Conservation (phyloP, 495 filamentous ascomycete genomes). For the Penicillium chermesinum region DNA sequence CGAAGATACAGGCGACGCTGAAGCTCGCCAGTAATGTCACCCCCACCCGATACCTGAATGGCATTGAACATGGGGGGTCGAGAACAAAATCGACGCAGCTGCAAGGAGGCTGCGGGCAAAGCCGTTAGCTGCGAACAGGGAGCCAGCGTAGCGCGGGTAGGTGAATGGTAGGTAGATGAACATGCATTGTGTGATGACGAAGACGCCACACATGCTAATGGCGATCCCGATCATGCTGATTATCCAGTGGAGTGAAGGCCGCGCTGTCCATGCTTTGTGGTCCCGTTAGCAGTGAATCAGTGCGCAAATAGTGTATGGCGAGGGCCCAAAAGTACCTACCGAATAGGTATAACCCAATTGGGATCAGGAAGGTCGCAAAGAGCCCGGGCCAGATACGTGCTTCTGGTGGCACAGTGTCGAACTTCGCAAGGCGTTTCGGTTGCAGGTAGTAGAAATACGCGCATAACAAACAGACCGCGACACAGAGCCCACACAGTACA, state of each 20-base stretch:
- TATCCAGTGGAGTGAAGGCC: constrained; percentile 43
- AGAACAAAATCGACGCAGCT: constrained; percentile 4
- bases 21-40: constrained; percentile 1
- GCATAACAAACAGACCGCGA: not conserved
- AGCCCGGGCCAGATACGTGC: not conserved
- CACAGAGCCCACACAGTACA: not conserved
- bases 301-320: too few relatives aligned
- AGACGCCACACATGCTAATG: constrained; percentile 37
- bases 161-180: constrained; percentile 49
- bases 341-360: constrained; percentile 1
- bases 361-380: not conserved
- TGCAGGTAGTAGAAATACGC: not conserved
- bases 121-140: constrained; percentile 49
- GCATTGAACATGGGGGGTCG: constrained; percentile 1
- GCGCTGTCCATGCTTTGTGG: constrained; percentile 3
- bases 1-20: not conserved
- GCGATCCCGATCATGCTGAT: constrained; percentile 47
- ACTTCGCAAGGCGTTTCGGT: not conserved
- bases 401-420: not conserved
- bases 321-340: not conserved
- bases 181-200: constrained; percentile 50
- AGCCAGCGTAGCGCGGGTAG: constrained; percentile 54
- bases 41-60: constrained; percentile 3
- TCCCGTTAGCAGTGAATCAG: not conserved
- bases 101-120: constrained; percentile 29